Evolutionary conservation across 2,329 filamentous ascomycete species (phyloP), one percentile per base, ranked within the genome.

Genomic region (Pseudonectria foliicola): DNA sequence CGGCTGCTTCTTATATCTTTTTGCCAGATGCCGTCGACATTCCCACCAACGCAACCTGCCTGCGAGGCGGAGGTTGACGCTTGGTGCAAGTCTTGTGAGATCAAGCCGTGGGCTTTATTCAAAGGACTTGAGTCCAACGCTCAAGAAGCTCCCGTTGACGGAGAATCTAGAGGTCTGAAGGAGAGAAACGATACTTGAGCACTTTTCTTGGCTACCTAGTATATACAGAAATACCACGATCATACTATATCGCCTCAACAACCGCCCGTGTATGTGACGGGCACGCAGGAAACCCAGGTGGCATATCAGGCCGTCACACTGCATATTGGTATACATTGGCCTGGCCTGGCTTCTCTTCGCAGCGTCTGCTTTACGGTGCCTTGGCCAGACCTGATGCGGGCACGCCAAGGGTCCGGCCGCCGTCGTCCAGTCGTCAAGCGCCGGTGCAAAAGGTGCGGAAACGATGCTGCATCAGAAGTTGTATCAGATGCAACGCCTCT

Each of bases 1-100:
- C 31, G 18, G 25, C 16, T 40, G 31, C 31, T 31, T 34, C 30
- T 43, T 39, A 34, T 43, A n/a, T 42, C 33, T 43, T 39, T 45
- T 42, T 28, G 37, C 37, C 38, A 29, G 16, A 35, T 38, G 18
- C 25, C 13, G 34, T 40, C 15, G 34, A 31, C 35, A 40, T 40
- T 32, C 32, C 36, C 27, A 32, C 27, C 28, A 42, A 35, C 39
- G 5, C 18, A 8, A 21, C 18, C 8, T 21, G 18, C 18, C 18
- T 35, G 27, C 14, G 14, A 18, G 31, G 18, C 8, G 31, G 33
- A 37, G 25, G 37, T 26, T 31, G 25, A 28, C 34, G 32, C 27
- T 29, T 28, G 27, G 30, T 26, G 24, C 31, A 27, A 35, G 28
- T 31, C 33, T 26, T 36, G 32, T 37, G 30, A 37, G 25, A 26